These are phyloP conservation scores for Xylaria sp. DNA, from an alignment of 2,329 filamentous ascomycete species.

Conservation along the genomic window DNA sequence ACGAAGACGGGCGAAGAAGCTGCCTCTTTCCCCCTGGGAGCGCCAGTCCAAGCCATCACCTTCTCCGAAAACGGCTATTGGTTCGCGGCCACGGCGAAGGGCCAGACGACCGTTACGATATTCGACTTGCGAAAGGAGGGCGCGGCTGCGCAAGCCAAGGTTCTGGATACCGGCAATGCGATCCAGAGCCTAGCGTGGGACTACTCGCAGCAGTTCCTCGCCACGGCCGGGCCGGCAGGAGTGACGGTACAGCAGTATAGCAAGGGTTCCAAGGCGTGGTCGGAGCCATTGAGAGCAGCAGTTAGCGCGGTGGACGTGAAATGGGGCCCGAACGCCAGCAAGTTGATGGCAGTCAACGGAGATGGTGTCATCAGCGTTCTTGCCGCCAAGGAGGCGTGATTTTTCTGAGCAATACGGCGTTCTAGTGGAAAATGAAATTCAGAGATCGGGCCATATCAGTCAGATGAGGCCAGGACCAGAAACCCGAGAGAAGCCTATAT, in stretches of 20 bases:
- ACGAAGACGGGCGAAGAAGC: constrained; percentile 77
- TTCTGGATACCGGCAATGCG: constrained; percentile 81
- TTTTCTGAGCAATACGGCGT: constrained; percentile 3
- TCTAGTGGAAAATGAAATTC: background rate
- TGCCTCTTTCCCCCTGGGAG: constrained; percentile 70
- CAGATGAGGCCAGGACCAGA: background rate
- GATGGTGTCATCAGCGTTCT: constrained; percentile 78
- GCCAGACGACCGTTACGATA: constrained; percentile 77
- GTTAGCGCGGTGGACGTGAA: constrained; percentile 71
- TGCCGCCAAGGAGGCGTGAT: constrained; percentile 47
- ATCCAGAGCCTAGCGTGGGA: constrained; percentile 84
- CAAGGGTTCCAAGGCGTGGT: constrained; percentile 87
- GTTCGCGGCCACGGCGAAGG: constrained; percentile 82
- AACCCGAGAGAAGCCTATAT: background rate
- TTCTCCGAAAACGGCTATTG: constrained; percentile 98
- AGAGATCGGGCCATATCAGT: background rate
- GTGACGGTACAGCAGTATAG: constrained; percentile 87
- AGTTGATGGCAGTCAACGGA: constrained; percentile 72
- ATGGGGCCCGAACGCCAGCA: constrained; percentile 78
- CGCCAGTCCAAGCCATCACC: constrained; percentile 72
- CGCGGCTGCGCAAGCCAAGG: constrained; percentile 77
- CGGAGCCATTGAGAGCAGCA: constrained; percentile 78
- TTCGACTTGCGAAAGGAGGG: constrained; percentile 94
- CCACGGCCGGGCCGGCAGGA: constrained; percentile 77
- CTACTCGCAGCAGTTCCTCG: constrained; percentile 91